phyloP scores from a whole-genome alignment of 2,329 filamentous ascomycete species.

The Sporothrix pseudoabietina region DNA sequence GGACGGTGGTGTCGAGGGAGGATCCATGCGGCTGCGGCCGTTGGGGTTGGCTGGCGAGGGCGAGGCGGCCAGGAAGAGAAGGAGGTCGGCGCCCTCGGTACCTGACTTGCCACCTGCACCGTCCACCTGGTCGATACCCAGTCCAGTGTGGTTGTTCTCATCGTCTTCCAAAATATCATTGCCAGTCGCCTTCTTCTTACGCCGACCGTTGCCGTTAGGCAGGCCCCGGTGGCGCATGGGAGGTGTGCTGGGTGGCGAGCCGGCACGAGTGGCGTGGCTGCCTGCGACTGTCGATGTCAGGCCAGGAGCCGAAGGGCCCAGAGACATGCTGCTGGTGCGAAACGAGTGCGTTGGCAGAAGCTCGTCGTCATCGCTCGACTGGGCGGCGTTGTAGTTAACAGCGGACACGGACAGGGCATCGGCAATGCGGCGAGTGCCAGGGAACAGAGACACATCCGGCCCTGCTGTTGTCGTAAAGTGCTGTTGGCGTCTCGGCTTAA shows the following conservation, averaged over 20 bases:
- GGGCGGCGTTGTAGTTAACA: conserved; percentile 62
- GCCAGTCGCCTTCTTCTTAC: conserved; percentile 49
- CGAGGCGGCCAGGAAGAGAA: conserved; percentile 86
- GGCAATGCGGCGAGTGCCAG: conserved; percentile 67
- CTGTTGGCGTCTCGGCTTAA: conserved; percentile 72
- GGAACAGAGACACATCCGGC: conserved; percentile 77
- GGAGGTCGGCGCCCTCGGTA: conserved; percentile 78
- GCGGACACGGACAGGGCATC: conserved; percentile 56
- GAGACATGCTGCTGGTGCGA: conserved; percentile 48
- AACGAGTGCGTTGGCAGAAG: conserved; percentile 78
- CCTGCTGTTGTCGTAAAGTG: conserved; percentile 73
- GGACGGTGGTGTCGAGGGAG: conserved; percentile 75
- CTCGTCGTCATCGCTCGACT: conserved; percentile 80
- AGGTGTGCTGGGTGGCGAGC: conserved; percentile 87
- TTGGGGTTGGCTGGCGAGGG: conserved; percentile 76
- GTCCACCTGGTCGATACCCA: conserved; percentile 35
- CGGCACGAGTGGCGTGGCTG: conserved; percentile 50
- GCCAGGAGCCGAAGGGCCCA: conserved; percentile 21
- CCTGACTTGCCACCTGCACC: conserved; percentile 50
- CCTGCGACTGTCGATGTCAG: conserved; percentile 12
- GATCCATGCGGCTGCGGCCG: conserved; percentile 60
- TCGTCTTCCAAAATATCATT: conserved; percentile 40
- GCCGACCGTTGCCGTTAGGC: conserved; percentile 45
- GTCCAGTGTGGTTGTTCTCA: conserved; percentile 25
- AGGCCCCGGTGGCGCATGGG: conserved; percentile 62